Percentiles rank a stretch among this genome's conserved stretches.
Conservation (phyloP, 208 protist species). For the Acanthamoeba castellanii region DNA sequence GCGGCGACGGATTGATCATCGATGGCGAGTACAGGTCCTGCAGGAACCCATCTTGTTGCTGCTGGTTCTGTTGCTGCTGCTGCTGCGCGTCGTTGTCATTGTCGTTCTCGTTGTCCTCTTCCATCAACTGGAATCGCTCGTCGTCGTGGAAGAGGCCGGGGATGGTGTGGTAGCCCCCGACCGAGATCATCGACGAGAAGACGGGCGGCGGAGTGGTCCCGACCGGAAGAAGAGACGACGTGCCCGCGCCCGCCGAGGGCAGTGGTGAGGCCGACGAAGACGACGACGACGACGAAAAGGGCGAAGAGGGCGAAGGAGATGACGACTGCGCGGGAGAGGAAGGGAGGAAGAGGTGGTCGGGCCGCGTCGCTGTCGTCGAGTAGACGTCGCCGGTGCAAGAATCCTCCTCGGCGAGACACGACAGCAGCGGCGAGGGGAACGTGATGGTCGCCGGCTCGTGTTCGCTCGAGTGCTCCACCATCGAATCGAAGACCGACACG, state of each 20-base stretch:
- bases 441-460: slow-evolving; percentile 3
- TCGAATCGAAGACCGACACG: slow-evolving; percentile 44
- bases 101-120: not conserved
- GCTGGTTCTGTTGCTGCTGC: not conserved
- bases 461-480: slow-evolving; percentile 22
- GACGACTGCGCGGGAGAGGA: not conserved
- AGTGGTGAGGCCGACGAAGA: not conserved
- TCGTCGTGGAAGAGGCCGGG: not conserved
- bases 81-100: not conserved
- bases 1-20: not conserved
- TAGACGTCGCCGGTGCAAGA: not conserved
- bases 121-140: slow-evolving; percentile 8
- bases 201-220: not conserved
- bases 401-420: slow-evolving; percentile 1
- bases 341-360: not conserved
- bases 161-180: not conserved
- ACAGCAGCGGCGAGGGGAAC: slow-evolving; percentile 56
- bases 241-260: not conserved
- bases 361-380: not conserved
- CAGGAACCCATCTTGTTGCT: not conserved
- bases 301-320: not conserved
- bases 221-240: not conserved
- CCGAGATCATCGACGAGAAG: not conserved
- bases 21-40: not conserved
- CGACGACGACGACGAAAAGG: not conserved